Percentiles rank a stretch among this genome's conserved stretches.
These are phyloP conservation scores for Cladosporium sp. DNA, from an alignment of 2,329 filamentous ascomycete genomes.

Conservation along the genomic window DNA sequence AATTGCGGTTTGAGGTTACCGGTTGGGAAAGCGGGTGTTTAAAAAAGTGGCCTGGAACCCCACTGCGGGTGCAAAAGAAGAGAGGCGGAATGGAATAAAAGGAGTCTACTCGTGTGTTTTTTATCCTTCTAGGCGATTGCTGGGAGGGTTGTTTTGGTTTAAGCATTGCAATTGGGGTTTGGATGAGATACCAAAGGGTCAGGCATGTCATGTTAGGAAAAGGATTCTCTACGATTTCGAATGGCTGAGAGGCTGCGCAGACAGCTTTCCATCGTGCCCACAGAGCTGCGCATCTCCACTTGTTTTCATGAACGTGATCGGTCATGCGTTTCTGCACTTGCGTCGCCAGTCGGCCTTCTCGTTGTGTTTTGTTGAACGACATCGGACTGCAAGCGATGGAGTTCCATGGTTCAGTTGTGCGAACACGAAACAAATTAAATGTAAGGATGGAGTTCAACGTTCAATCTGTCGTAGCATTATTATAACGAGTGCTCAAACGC, in stretches of 20 bases:
- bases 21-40: not conserved
- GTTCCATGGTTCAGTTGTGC: too few species aligned
- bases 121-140: not conserved
- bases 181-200: not conserved
- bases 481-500: not conserved
- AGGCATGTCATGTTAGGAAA: not conserved
- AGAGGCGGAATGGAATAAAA: not conserved
- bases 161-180: not conserved
- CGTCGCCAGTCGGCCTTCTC: too few species aligned
- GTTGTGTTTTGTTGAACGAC: too few species aligned
- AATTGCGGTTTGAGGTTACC: constrained; percentile 44
- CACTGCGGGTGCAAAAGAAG: not conserved
- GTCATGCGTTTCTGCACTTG: too few species aligned
- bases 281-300: too few species aligned
- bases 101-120: not conserved
- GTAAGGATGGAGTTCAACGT: too few species aligned
- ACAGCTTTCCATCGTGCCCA: too few species aligned
- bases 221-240: not conserved
- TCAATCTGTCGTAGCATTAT: not conserved
- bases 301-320: too few species aligned
- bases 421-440: too few species aligned
- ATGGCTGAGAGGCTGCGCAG: not conserved
- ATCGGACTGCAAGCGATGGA: too few species aligned
- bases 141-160: not conserved
- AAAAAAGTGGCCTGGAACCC: too few species aligned